phyloP scores from a whole-genome alignment of 2,329 filamentous ascomycete genomes.

The Colletotrichum gloeosporioides region DNA sequence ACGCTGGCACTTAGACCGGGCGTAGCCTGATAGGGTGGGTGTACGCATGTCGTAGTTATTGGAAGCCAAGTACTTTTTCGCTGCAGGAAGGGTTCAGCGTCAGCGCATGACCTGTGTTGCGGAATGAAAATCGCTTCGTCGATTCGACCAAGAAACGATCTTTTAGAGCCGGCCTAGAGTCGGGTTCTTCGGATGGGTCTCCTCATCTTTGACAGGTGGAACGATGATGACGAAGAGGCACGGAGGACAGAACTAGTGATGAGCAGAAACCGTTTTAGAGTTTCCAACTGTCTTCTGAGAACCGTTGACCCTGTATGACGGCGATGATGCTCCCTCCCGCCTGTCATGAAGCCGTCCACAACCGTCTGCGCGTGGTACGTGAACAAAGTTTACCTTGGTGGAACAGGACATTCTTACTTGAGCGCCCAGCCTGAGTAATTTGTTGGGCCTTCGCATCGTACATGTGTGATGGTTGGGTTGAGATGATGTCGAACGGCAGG shows the following conservation, averaged over 20 bases:
- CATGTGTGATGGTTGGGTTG: not conserved
- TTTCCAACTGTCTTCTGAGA: not conserved
- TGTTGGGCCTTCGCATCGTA: not conserved
- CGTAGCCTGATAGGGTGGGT: not conserved
- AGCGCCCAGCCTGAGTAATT: not conserved
- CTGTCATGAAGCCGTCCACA: not conserved
- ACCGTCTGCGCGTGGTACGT: not conserved
- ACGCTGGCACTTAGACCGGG: not conserved
- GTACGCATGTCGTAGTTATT: not conserved
- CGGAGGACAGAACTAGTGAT: not conserved
- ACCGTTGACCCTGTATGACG: not conserved
- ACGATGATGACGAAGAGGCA: not conserved
- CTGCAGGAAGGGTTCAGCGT: not conserved
- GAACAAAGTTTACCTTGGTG: not conserved
- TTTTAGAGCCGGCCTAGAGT: not conserved
- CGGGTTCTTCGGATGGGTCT: not conserved
- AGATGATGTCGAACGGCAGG: not conserved
- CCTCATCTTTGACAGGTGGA: not conserved
- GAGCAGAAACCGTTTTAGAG: not conserved
- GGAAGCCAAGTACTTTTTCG: not conserved
- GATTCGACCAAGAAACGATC: not conserved
- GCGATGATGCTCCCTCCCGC: not conserved
- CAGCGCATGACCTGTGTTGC: not conserved
- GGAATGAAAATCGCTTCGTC: not conserved
- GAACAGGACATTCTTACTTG: not conserved